Evolutionary conservation across 2,329 filamentous ascomycete species (phyloP), one percentile per base, ranked within the genome.

Genomic region (Colletotrichum simmondsii): DNA sequence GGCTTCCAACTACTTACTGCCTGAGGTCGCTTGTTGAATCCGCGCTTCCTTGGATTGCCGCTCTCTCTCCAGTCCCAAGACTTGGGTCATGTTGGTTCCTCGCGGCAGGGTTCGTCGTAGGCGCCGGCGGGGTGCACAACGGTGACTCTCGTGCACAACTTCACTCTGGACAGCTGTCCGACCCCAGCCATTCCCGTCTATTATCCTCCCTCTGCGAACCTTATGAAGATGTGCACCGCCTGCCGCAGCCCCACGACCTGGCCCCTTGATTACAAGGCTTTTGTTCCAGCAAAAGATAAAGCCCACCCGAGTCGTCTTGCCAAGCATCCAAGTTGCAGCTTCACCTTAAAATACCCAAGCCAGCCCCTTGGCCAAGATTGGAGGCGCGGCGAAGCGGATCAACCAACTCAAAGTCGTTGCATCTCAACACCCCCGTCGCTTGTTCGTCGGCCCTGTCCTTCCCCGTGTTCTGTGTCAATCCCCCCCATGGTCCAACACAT

Each of bases 401-500:
- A 24, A n/a, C 28, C 57, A 54, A 37, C 54, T 46, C 52, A 14
- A 14, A 30, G 22, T 37, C 49, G 26, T 53, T 22, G 46, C 61
- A 67, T 56, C 42, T 54, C 42, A 32, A 46, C 46, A 30, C 26
- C 53, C 22, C 30, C 46, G 12, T 49, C 56, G 56, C 22, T 57
- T 67, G 46, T 49, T 56, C 26, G 63, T 61, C 46, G 54, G 68
- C 54, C 68, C 53, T 32, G 37, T 59, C 28, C 6, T 53, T 52
- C 65, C 42, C 59, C 59, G 32, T 68, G 22, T 49, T 64, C 58
- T 59, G 65, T 69, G 42, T 64, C 59, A 35, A 64, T 57, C 68
- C 28, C 68, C 26, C 10, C 56, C n/a, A 72, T 59, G 69, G 59
- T 68, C 69, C 2, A 68, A 68, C 42, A 46, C 32, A 7, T 72